Evolutionary conservation across 2,329 filamentous ascomycete species (phyloP).

Genomic region (Cyanodermella asteris): DNA sequence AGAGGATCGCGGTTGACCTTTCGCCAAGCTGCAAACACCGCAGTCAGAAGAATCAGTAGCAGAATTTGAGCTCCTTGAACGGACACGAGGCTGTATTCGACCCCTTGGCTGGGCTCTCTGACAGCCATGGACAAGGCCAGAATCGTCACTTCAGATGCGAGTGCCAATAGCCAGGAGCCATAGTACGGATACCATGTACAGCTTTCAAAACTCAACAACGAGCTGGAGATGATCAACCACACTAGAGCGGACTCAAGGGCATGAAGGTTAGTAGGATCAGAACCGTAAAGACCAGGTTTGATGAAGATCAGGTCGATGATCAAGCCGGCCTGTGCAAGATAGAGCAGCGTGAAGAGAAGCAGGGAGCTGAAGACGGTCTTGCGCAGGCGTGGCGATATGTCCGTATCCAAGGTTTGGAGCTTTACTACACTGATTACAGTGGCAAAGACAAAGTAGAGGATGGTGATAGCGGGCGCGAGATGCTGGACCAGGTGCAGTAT

Average conservation of each 20-base stretch:
- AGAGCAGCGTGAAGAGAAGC: background rate
- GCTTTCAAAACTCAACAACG: conserved; percentile 27
- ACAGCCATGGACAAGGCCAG: conserved; percentile 17
- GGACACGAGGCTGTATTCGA: conserved; percentile 8
- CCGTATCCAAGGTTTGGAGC: conserved; percentile 25
- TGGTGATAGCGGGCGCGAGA: conserved; percentile 26
- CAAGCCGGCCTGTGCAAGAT: conserved; percentile 1
- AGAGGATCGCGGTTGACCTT: conserved; percentile 2
- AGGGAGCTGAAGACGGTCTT: background rate
- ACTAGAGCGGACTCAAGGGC: conserved; percentile 38
- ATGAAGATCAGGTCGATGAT: conserved; percentile 1
- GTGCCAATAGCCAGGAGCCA: conserved; percentile 37
- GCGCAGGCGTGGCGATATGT: conserved; percentile 5
- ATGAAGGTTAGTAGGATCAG: background rate
- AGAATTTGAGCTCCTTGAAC: conserved; percentile 7
- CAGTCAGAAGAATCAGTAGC: conserved; percentile 7
- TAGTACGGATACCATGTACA: conserved; percentile 41
- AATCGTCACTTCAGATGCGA: conserved; percentile 32
- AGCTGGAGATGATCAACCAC: conserved; percentile 39
- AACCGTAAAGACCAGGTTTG: conserved; percentile 2
- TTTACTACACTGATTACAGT: conserved; percentile 30
- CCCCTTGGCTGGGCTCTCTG: conserved; percentile 8
- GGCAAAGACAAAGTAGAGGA: conserved; percentile 34
- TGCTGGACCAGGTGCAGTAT: conserved; percentile 7
- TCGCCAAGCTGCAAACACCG: conserved; percentile 4